These are phyloP conservation scores for Pseudohalonectria lignicola DNA, from an alignment of 2,329 filamentous ascomycete genomes.

Conservation along the genomic window DNA sequence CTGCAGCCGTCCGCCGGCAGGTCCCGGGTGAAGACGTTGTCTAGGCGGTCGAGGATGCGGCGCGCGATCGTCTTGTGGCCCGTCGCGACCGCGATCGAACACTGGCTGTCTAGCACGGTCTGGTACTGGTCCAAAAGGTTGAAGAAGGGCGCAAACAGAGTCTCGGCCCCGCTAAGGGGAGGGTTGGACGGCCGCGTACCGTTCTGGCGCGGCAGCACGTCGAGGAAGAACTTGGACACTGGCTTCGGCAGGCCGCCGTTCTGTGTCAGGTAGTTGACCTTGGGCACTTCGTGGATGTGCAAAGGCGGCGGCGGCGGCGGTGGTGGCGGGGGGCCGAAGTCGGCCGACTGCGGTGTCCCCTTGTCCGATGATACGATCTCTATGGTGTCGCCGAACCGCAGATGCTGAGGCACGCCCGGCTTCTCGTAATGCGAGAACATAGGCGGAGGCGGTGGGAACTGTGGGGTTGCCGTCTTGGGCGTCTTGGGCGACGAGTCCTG, in stretches of 20 bases:
- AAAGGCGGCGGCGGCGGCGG: constrained; percentile 71
- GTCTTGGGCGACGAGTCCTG: constrained; percentile 49
- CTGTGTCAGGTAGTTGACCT: constrained; percentile 85
- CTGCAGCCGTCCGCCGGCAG: constrained; percentile 76
- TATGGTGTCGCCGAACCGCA: constrained; percentile 21
- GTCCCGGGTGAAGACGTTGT: constrained; percentile 89
- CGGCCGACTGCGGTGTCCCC: constrained; percentile 28
- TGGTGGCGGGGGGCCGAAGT: constrained; percentile 36
- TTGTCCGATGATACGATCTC: constrained; percentile 21
- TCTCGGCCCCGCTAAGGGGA: constrained; percentile 55
- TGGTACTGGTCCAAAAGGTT: constrained; percentile 79
- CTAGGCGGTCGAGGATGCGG: constrained; percentile 76
- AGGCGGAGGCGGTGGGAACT: constrained; percentile 30
- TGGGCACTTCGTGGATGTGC: constrained; percentile 58
- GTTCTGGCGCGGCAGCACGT: constrained; percentile 46
- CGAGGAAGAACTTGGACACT: constrained; percentile 64
- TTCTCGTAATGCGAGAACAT: constrained; percentile 25
- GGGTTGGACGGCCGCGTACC: constrained; percentile 49
- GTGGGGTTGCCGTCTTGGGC: constrained; percentile 43
- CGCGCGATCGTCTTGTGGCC: constrained; percentile 93
- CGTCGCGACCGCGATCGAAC: constrained; percentile 88
- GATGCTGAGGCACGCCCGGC: constrained; percentile 11
- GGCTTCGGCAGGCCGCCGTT: constrained; percentile 69
- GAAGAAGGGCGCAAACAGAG: constrained; percentile 73
- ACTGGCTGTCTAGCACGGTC: constrained; percentile 68